These are phyloP conservation scores for Claviceps spartinae DNA, from an alignment of 2,329 filamentous ascomycete species.

Conservation along the genomic window DNA sequence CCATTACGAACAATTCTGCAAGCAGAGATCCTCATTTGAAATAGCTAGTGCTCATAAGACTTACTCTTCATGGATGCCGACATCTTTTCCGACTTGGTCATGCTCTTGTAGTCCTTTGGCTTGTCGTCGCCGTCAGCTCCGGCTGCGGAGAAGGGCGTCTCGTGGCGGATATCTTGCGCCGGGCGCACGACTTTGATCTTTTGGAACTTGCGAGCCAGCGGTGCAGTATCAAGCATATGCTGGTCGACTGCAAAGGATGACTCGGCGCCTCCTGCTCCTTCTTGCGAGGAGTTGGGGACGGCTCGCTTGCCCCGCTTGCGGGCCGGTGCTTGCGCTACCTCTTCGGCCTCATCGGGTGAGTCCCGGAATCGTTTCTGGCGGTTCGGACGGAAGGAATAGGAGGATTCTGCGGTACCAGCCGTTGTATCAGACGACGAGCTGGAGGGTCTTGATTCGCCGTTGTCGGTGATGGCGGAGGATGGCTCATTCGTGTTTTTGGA, in stretches of 20 bases:
- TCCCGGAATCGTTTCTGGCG: constrained; percentile 40
- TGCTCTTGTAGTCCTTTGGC: constrained; percentile 42
- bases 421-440: constrained; percentile 40
- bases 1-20: not conserved
- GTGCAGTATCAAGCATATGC: constrained; percentile 11
- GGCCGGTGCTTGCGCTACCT: constrained; percentile 21
- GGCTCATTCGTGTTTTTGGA: constrained; percentile 26
- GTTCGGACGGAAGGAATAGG: constrained; percentile 41
- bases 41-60: constrained; percentile 9
- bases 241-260: constrained; percentile 8
- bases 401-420: constrained; percentile 34
- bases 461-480: constrained; percentile 22
- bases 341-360: constrained; percentile 30
- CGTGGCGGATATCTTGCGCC: constrained; percentile 15
- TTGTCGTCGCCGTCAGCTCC: constrained; percentile 24
- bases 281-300: constrained; percentile 5
- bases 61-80: constrained; percentile 51
- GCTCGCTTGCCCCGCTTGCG: constrained; percentile 24
- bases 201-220: constrained; percentile 18
- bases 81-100: constrained; percentile 55
- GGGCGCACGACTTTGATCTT: constrained; percentile 27
- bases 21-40: not conserved
- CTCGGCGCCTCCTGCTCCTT: constrained; percentile 3
- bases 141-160: constrained; percentile 14
- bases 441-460: constrained; percentile 36